phyloP scores from a whole-genome alignment of 495 filamentous ascomycete genomes.

The Xanthoparmelia taractica region DNA sequence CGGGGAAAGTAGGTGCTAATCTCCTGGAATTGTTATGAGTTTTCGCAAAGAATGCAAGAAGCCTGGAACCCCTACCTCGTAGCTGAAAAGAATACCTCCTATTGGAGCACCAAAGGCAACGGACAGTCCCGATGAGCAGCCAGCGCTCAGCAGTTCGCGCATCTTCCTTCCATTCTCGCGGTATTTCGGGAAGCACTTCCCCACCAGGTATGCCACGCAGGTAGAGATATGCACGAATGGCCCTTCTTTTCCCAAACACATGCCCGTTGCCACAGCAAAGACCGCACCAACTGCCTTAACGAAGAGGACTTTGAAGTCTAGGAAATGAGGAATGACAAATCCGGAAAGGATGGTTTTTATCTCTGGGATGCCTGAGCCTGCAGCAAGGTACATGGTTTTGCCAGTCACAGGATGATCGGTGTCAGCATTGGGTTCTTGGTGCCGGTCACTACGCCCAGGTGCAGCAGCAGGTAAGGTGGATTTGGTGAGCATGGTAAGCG shows the following conservation, averaged over 20 bases:
- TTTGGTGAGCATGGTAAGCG: conserved; percentile 47
- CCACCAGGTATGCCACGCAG: conserved; percentile 49
- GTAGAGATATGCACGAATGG: conserved; percentile 54
- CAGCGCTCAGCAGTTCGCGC: conserved; percentile 48
- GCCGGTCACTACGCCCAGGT: conserved; percentile 26
- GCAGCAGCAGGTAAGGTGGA: conserved; percentile 39
- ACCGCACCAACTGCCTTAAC: conserved; percentile 50
- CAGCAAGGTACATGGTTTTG: conserved; percentile 51
- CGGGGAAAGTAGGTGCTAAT: conserved; percentile 40
- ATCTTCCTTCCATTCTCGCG: conserved; percentile 45
- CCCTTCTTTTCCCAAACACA: conserved; percentile 54
- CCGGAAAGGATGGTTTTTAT: conserved; percentile 54
- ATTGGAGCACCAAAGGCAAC: conserved; percentile 57
- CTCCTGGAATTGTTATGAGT: conserved; percentile 24
- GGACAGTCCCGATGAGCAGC: conserved; percentile 47
- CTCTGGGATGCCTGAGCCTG: conserved; percentile 51
- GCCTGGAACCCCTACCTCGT: conserved; percentile 28
- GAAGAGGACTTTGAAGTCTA: conserved; percentile 46
- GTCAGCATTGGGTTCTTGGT: conserved; percentile 1
- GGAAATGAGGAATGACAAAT: conserved; percentile 51
- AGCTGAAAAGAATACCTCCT: conserved; percentile 50
- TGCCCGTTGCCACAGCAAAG: conserved; percentile 49
- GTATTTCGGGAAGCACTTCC: conserved; percentile 45
- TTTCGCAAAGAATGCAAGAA: background rate
- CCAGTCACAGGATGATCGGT: conserved; percentile 27